Conservation (phyloP, 768 basidiomycete species). For the Russula griseocarnosa region DNA sequence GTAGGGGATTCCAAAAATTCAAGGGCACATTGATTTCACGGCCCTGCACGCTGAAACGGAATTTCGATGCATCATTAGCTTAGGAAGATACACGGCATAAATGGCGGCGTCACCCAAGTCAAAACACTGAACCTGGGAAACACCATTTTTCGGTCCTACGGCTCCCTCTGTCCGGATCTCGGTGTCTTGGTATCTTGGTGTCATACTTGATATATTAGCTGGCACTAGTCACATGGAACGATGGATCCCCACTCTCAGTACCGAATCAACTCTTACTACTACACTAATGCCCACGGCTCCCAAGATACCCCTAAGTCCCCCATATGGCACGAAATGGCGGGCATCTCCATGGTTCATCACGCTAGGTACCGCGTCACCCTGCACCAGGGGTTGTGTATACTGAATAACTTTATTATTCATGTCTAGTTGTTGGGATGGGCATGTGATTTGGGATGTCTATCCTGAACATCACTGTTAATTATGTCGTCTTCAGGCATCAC, state of each 20-base stretch:
- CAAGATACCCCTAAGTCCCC: conserved; percentile 12
- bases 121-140: not conserved
- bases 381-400: not conserved
- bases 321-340: conserved; percentile 53
- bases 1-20: too few species aligned
- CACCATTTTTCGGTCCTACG: not conserved
- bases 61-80: not conserved
- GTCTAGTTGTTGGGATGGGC: conserved; percentile 45
- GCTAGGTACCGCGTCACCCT: conserved; percentile 31
- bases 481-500: conserved; percentile 32
- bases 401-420: not conserved
- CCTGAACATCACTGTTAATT: conserved; percentile 32
- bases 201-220: not conserved
- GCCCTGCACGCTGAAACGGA: not conserved
- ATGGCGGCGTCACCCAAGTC: not conserved
- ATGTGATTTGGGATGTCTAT: not conserved
- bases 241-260: not conserved
- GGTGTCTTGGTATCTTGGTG: not conserved
- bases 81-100: not conserved
- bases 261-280: not conserved
- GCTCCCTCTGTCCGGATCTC: not conserved
- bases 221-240: not conserved
- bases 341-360: conserved; percentile 57
- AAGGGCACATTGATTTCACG: not conserved
- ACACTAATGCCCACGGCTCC: conserved; percentile 1